These are phyloP conservation scores for Cystobasidium onofrii DNA, from an alignment of 768 basidiomycete species.

Conservation along the genomic window DNA sequence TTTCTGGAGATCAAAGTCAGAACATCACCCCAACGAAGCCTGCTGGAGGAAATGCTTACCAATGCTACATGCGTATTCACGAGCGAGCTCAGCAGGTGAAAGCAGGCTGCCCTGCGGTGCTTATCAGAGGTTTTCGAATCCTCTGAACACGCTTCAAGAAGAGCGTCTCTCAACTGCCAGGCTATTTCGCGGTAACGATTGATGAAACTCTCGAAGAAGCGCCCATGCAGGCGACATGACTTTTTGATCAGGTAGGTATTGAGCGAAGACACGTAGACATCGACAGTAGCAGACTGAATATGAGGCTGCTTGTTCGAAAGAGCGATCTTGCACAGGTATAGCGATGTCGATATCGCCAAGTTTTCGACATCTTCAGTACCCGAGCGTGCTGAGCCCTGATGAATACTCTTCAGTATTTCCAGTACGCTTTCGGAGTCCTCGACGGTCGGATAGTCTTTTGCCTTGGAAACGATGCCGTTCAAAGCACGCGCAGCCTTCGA, in stretches of 20 bases:
- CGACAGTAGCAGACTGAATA: background rate
- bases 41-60: background rate
- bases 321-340: constrained; percentile 14
- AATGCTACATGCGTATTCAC: constrained; percentile 4
- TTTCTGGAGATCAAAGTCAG: background rate
- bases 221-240: background rate
- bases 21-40: background rate
- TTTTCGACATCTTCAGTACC: background rate
- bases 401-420: background rate
- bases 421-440: background rate
- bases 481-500: constrained; percentile 6
- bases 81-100: background rate
- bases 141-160: constrained; percentile 22
- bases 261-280: constrained; percentile 2
- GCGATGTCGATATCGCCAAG: constrained; percentile 2
- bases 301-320: background rate
- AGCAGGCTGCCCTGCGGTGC: background rate
- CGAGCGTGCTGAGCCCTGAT: background rate
- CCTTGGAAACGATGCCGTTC: constrained; percentile 8
- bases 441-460: constrained; percentile 8
- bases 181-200: background rate
- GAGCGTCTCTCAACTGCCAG: constrained; percentile 3
- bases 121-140: background rate
- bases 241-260: constrained; percentile 25
- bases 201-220: constrained; percentile 17